Conservation (phyloP, 305 asterid species). For the Fraxinus ornus region DNA sequence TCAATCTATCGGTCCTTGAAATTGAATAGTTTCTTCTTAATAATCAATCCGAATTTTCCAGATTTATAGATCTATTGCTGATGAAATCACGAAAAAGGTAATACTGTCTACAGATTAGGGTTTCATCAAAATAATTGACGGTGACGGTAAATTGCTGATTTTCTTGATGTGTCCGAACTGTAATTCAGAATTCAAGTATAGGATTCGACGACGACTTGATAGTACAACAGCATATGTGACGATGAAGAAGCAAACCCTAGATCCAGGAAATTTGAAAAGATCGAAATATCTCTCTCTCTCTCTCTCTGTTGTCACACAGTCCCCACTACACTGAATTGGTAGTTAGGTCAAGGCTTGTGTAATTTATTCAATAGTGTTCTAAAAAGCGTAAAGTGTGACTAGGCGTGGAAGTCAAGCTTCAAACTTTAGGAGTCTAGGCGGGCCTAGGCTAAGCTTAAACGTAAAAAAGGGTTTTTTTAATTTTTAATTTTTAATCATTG, state of each 20-base stretch:
- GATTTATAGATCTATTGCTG: slow-evolving; percentile 38
- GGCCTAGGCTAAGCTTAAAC: too few species aligned
- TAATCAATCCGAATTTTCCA: slow-evolving; percentile 43
- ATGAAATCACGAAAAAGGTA: slow-evolving; percentile 14
- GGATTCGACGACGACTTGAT: neutral
- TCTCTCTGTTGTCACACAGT: neutral
- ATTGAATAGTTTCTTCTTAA: slow-evolving; percentile 25
- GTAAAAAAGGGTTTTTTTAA: too few species aligned
- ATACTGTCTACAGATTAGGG: slow-evolving; percentile 23
- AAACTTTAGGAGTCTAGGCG: too few species aligned
- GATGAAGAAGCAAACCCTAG: slow-evolving; percentile 29
- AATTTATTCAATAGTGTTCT: too few species aligned
- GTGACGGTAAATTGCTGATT: neutral
- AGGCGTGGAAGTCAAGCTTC: too few species aligned
- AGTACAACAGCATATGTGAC: neutral
- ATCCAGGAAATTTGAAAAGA: slow-evolving; percentile 19
- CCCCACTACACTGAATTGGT: neutral
- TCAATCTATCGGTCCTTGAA: slow-evolving; percentile 24
- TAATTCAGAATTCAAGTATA: neutral
- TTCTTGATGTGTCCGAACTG: neutral
- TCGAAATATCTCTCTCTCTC: slow-evolving; percentile 14
- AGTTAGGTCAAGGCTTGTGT: too few species aligned
- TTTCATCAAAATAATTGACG: slow-evolving; percentile 25
- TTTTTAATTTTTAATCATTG: too few species aligned
- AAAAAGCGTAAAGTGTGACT: too few species aligned